These are phyloP conservation scores for Isabelozyma rhagii DNA, from an alignment of 805 yeast species.

Conservation along the genomic window DNA sequence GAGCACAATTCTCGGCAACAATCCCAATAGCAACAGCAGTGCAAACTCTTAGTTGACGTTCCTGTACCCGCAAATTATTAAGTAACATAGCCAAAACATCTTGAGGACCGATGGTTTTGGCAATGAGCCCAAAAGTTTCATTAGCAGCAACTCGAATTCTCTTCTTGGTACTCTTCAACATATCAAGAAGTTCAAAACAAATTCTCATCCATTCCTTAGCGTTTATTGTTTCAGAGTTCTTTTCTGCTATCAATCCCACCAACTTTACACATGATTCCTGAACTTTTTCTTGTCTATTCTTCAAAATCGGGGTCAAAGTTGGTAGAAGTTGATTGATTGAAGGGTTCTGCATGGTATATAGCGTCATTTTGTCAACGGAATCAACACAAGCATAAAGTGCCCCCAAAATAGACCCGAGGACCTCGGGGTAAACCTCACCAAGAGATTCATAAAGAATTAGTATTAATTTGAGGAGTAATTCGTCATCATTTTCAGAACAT, in stretches of 20 bases:
- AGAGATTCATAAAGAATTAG: constrained; percentile 82
- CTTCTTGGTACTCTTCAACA: constrained; percentile 77
- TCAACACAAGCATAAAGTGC: constrained; percentile 66
- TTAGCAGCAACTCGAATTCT: constrained; percentile 82
- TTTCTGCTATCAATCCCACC: constrained; percentile 78
- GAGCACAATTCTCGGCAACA: constrained; percentile 89
- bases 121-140: constrained; percentile 85
- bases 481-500: constrained; percentile 56
- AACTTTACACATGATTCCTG: constrained; percentile 78
- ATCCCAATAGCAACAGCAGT: constrained; percentile 98
- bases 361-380: constrained; percentile 53
- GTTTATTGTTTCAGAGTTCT: constrained; percentile 76
- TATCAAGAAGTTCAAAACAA: constrained; percentile 84
- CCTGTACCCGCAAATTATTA: constrained; percentile 86
- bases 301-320: constrained; percentile 83
- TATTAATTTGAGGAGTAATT: constrained; percentile 62
- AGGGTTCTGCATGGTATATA: constrained; percentile 57
- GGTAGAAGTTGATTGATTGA: constrained; percentile 81
- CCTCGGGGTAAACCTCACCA: constrained; percentile 95
- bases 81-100: constrained; percentile 84
- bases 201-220: constrained; percentile 98
- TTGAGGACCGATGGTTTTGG: constrained; percentile 92
- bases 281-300: constrained; percentile 86
- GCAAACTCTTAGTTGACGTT: constrained; percentile 93
- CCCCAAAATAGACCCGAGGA: constrained; percentile 76